Conservation (phyloP, 1,284 basidiomycete species). For the Rhodotorula mucilaginosa region DNA sequence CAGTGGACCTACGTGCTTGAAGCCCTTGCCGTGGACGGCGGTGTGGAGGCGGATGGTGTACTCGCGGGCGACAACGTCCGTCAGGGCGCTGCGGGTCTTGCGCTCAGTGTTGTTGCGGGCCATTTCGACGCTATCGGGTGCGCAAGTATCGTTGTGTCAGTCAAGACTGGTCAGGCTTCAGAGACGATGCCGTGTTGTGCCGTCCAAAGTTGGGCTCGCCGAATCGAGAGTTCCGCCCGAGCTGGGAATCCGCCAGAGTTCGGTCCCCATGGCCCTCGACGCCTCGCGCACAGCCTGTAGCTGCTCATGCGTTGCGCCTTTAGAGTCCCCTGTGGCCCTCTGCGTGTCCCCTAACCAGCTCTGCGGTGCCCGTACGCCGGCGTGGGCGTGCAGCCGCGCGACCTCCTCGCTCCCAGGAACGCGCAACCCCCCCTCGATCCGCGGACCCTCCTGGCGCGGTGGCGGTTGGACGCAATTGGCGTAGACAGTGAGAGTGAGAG, state of each 20-base stretch:
- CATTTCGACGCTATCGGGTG: conserved; percentile 32
- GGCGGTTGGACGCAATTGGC: not conserved
- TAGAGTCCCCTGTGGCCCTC: no score
- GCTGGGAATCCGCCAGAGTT: not conserved
- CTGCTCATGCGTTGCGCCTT: no score
- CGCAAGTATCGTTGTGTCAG: not conserved
- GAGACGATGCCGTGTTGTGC: not conserved
- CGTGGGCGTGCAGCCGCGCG: no score
- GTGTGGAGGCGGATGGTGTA: conserved; percentile 47
- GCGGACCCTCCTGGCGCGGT: not conserved
- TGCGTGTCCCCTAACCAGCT: no score
- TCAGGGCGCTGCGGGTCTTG: conserved; percentile 61
- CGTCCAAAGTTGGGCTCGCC: not conserved
- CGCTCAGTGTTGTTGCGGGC: conserved; percentile 44
- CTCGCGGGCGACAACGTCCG: conserved; percentile 89
- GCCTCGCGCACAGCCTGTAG: no score
- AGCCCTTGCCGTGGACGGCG: conserved; percentile 42
- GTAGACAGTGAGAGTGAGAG: no score
- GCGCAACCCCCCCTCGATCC: no score
- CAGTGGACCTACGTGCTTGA: conserved; percentile 42
- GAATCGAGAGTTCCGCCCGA: not conserved
- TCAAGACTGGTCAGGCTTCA: not conserved
- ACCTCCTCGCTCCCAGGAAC: no score
- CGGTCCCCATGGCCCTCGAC: no score
- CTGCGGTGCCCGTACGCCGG: no score